Base-by-base conservation (phyloP, 2,329 filamentous ascomycete genomes). In the Dendrostoma leiphaemia region DNA sequence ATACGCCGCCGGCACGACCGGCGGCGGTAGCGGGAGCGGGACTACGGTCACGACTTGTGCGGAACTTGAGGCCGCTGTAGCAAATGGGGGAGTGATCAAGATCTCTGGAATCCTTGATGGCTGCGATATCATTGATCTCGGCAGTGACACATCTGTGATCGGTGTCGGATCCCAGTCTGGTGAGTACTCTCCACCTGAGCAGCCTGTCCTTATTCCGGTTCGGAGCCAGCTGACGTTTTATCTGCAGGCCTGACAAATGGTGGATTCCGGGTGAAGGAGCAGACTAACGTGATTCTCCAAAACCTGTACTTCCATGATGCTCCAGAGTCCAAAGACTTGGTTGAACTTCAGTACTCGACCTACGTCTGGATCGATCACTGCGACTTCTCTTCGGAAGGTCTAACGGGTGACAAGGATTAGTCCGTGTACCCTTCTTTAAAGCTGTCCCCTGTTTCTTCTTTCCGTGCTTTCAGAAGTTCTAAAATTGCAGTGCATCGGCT, bases 401-500 rank as follows among this genome's bases (percentile, higher is more conserved):
- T 59, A n/a, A 69, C 75, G 58, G 72, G 81, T 62, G 74, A 72
- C 68, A 83, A 82, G 65, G 78, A 83, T 66, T 80, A 78, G n/a
- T n/a, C n/a, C 69, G n/a, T n/a, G n/a, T n/a, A n/a, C n/a, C n/a
- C n/a, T n/a, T n/a, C n/a, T n/a, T n/a, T n/a, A n/a, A n/a, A n/a
- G n/a, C n/a, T n/a, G n/a, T n/a, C n/a, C n/a, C n/a, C n/a, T n/a
- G n/a, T n/a, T n/a, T n/a, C n/a, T n/a, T n/a, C n/a, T n/a, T n/a
- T n/a, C n/a, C n/a, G n/a, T n/a, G n/a, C n/a, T n/a, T n/a, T n/a
- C n/a, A n/a, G n/a, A n/a, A n/a, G n/a, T n/a, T n/a, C n/a, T n/a
- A n/a, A n/a, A n/a, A n/a, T n/a, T n/a, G n/a, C n/a, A n/a, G n/a
- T n/a, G n/a, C n/a, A n/a, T n/a, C n/a, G n/a, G n/a, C n/a, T n/a